phyloP scores from a whole-genome alignment of 1,139 yeast species.

The Scheffersomyces insectosa region DNA sequence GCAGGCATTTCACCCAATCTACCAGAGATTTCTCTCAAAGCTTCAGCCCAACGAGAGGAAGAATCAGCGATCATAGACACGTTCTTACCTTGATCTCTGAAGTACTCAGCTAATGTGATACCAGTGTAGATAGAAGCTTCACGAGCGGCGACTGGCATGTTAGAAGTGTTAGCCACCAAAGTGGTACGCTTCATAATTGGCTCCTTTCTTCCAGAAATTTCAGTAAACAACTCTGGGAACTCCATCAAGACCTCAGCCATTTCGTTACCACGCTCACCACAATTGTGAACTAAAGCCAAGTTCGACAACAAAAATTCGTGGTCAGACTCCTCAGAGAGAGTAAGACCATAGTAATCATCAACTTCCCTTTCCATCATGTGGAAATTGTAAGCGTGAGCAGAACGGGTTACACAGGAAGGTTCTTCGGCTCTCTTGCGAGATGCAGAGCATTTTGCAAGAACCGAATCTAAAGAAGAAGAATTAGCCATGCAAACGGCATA shows the following conservation, averaged over 20 bases:
- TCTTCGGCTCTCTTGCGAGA: constrained; percentile 10
- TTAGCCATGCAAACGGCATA: constrained; percentile 15
- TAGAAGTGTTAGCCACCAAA: constrained; percentile 96
- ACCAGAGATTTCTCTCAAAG: constrained; percentile 98
- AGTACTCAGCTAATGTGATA: constrained; percentile 96
- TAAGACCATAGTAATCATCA: constrained; percentile 40
- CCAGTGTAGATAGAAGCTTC: constrained; percentile 99
- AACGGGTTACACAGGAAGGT: constrained; percentile 15
- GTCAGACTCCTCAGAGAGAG: constrained; percentile 37
- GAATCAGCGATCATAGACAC: constrained; percentile 99
- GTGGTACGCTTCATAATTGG: constrained; percentile 99
- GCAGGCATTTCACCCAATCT: constrained; percentile 99
- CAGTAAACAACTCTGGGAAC: constrained; percentile 95
- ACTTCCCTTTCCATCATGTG: constrained; percentile 20
- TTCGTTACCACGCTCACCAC: constrained; percentile 96
- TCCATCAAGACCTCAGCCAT: constrained; percentile 99
- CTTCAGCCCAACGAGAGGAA: constrained; percentile 99
- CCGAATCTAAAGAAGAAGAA: constrained; percentile 16
- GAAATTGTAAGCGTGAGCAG: constrained; percentile 26
- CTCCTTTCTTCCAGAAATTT: constrained; percentile 88
- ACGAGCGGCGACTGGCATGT: constrained; percentile 99
- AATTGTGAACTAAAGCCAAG: constrained; percentile 38
- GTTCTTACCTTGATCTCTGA: constrained; percentile 99
- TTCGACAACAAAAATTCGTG: constrained; percentile 40
- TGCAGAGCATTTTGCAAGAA: constrained; percentile 21